These are phyloP conservation scores for Astrothelium subdiscretum DNA, from an alignment of 495 filamentous ascomycete genomes.

Conservation along the genomic window DNA sequence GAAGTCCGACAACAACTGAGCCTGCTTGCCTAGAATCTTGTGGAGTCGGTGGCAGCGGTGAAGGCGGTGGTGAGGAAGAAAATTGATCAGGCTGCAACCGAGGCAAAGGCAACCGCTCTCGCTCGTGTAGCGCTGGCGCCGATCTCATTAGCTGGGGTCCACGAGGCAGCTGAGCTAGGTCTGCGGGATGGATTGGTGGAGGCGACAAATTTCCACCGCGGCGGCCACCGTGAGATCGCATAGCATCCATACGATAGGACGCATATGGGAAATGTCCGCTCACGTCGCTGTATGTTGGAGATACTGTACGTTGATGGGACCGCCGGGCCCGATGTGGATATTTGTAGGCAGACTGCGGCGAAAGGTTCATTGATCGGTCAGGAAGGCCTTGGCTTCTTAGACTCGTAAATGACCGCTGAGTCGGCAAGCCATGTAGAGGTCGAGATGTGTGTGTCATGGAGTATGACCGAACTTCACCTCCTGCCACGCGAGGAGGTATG, in stretches of 20 bases:
- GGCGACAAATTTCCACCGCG: not conserved
- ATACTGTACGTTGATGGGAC: constrained; percentile 51
- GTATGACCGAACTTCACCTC: constrained; percentile 38
- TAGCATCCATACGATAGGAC: not conserved
- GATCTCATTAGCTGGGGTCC: not conserved
- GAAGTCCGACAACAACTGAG: not conserved
- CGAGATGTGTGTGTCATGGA: constrained; percentile 44
- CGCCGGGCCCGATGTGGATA: constrained; percentile 55
- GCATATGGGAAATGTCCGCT: not conserved
- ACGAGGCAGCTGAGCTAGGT: not conserved
- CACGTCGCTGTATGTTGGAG: constrained; percentile 44
- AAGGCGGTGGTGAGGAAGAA: not conserved
- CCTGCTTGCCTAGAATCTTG: not conserved
- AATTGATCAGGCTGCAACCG: not conserved
- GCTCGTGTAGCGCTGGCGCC: not conserved
- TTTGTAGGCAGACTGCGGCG: constrained; percentile 48
- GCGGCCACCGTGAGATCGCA: not conserved
- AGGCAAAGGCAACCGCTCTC: not conserved
- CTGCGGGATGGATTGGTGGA: not conserved
- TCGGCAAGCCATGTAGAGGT: constrained; percentile 37
- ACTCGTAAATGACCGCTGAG: constrained; percentile 42
- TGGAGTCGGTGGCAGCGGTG: constrained; percentile 3
- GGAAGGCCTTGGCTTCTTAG: constrained; percentile 29
- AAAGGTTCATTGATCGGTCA: not conserved
- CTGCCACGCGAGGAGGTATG: constrained; percentile 16